These are phyloP conservation scores for Eimeria falciformis DNA, from an alignment of 169 alveolate genomes.

Conservation along the genomic window DNA sequence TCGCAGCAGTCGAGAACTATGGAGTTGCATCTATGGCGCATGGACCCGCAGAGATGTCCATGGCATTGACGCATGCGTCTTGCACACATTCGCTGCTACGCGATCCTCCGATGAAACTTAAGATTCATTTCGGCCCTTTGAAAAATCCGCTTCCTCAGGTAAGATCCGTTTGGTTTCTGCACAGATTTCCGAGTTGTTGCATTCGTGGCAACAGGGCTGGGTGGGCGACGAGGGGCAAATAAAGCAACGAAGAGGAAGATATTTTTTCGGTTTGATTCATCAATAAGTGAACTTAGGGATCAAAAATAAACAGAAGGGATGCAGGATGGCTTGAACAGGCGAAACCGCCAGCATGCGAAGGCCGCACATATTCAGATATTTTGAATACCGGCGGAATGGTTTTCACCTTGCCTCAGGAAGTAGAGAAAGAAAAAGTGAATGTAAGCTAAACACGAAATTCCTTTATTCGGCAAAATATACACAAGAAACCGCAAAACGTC, in stretches of 20 bases:
- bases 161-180: neutral
- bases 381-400: slow-evolving; percentile 8
- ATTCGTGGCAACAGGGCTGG: slow-evolving; percentile 41
- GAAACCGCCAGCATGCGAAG: neutral
- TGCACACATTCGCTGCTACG: slow-evolving; percentile 52
- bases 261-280: neutral
- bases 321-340: slow-evolving; percentile 25
- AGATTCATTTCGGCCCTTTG: slow-evolving; percentile 4
- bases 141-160: neutral
- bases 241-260: slow-evolving; percentile 7
- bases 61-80: slow-evolving; percentile 33
- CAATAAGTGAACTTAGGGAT: neutral
- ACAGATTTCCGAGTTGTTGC: neutral
- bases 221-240: slow-evolving; percentile 30
- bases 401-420: neutral
- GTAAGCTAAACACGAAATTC: too few species aligned
- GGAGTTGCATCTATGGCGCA: slow-evolving; percentile 65
- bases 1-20: slow-evolving; percentile 2
- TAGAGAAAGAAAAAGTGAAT: too few species aligned
- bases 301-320: neutral
- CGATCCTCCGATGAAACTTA: neutral
- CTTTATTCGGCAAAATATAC: too few species aligned
- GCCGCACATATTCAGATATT: neutral
- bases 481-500: neutral
- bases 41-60: slow-evolving; percentile 65